Evolutionary conservation across 306 rosid genomes (phyloP).

Genomic region (Prunus padus): DNA sequence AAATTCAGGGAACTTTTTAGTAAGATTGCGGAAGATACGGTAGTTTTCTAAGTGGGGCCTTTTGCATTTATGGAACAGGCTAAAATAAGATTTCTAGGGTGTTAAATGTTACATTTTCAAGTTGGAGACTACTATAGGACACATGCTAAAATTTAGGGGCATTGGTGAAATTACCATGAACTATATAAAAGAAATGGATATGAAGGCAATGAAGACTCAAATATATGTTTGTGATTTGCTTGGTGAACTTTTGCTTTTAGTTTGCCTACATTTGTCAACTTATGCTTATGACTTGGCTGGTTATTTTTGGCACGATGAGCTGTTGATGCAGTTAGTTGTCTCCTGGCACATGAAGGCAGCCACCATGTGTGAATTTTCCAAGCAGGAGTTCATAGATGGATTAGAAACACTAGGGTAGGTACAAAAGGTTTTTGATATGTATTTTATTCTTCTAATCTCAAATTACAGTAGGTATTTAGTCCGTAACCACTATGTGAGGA

Average conservation of each 20-base stretch:
- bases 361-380: conserved; percentile 98
- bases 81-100: neutral
- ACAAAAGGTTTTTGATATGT: neutral
- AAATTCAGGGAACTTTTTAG: neutral
- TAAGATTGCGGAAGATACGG: neutral
- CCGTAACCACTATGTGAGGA: conserved; percentile 5
- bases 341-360: conserved; percentile 99
- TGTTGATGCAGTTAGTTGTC: conserved; percentile 80
- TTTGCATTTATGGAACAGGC: no score
- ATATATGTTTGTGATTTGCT: neutral
- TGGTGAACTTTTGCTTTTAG: neutral
- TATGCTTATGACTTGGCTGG: conserved; percentile 10
- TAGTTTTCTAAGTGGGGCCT: neutral
- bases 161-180: conserved; percentile 1
- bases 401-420: conserved; percentile 85
- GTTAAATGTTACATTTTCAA: neutral
- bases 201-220: neutral
- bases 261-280: neutral
- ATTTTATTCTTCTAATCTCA: neutral
- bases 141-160: neutral
- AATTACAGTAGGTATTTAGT: neutral
- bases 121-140: neutral
- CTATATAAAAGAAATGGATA: neutral
- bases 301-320: conserved; percentile 17
- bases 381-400: conserved; percentile 87